Evolutionary conservation across 495 filamentous ascomycete species (phyloP).

Genomic region (Lophiotrema nucula): DNA sequence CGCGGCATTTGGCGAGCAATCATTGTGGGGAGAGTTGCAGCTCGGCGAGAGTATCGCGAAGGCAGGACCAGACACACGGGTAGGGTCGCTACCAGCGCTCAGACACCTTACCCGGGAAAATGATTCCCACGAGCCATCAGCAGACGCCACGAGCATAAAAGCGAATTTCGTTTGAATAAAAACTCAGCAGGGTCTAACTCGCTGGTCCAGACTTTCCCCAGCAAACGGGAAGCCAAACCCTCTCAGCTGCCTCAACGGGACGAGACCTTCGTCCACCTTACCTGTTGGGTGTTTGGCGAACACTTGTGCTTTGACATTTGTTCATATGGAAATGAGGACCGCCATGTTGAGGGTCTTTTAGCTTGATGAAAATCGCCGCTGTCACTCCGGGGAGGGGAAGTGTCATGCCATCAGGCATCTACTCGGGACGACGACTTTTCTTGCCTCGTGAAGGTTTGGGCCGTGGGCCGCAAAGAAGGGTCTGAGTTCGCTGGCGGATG

Average conservation of each 20-base stretch:
- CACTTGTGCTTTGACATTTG: constrained; percentile 6
- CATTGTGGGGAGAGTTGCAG: background rate
- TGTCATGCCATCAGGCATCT: constrained; percentile 1
- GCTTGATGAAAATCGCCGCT: constrained; percentile 9
- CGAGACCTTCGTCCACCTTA: background rate
- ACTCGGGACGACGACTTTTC: background rate
- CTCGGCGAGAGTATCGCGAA: background rate
- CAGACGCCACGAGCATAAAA: constrained; percentile 12
- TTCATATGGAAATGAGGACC: constrained; percentile 7
- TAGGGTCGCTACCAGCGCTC: constrained; percentile 2
- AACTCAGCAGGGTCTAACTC: background rate
- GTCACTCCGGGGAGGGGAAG: constrained; percentile 3
- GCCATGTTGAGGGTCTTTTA: constrained; percentile 9
- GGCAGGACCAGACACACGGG: constrained; percentile 15
- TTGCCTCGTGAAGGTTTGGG: constrained; percentile 21
- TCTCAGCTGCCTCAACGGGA: constrained; percentile 8
- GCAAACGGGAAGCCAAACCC: constrained; percentile 1
- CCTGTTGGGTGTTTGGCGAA: constrained; percentile 4
- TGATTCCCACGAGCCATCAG: background rate
- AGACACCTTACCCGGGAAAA: constrained; percentile 8
- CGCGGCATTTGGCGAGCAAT: too few relatives aligned
- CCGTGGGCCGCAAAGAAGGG: background rate
- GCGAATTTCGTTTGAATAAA: constrained; percentile 17
- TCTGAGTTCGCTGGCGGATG: background rate
- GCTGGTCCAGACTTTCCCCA: constrained; percentile 6